These are phyloP conservation scores for Aspergillus awamori DNA, from an alignment of 2,329 filamentous ascomycete genomes.

Conservation along the genomic window DNA sequence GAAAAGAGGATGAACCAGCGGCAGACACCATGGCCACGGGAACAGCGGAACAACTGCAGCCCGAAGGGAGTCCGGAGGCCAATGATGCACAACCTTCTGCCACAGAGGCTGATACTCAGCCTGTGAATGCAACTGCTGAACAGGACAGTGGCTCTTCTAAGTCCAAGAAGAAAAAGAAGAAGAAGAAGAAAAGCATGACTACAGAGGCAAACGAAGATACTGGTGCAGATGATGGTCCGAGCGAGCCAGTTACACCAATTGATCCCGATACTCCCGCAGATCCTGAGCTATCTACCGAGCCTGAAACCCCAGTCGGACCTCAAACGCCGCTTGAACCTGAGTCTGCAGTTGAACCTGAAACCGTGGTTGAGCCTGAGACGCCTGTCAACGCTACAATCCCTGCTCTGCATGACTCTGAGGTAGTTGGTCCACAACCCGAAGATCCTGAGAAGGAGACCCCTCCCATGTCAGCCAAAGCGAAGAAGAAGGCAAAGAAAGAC, in stretches of 20 bases:
- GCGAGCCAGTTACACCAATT: neutral
- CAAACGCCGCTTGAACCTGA: neutral
- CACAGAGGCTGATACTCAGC: constrained; percentile 3
- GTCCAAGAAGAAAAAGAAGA: constrained; percentile 40
- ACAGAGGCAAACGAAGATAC: constrained; percentile 26
- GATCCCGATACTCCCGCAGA: neutral
- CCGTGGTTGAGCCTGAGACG: neutral
- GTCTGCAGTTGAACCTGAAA: neutral
- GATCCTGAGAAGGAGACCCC: constrained; percentile 26
- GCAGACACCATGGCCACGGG: neutral
- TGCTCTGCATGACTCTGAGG: neutral
- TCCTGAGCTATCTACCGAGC: neutral
- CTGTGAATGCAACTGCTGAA: constrained; percentile 11
- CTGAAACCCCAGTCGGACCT: neutral
- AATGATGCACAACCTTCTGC: constrained; percentile 3
- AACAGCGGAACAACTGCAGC: neutral
- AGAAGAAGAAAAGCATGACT: constrained; percentile 37
- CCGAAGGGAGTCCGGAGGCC: neutral
- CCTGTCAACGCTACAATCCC: neutral
- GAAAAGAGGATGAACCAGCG: neutral
- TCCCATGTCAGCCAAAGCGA: constrained; percentile 40
- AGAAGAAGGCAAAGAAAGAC: constrained; percentile 54
- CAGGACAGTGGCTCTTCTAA: constrained; percentile 18
- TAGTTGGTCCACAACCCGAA: constrained; percentile 12
- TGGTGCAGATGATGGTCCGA: neutral